Base-by-base conservation (phyloP, 805 yeast species). In the Kluyveromyces siamensis region DNA sequence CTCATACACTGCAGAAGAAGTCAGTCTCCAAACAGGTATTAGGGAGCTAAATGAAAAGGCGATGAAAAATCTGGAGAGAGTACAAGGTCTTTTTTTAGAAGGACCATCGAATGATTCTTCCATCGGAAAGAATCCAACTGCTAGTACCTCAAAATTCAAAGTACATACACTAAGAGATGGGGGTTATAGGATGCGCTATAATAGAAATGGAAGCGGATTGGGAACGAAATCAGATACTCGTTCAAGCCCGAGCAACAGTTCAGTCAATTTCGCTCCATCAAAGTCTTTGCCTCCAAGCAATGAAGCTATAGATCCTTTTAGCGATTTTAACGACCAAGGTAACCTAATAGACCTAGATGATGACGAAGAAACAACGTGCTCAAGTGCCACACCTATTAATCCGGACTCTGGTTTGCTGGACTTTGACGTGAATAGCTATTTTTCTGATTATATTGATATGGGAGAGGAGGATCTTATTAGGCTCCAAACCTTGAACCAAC, bases 1-100 rank as follows among this genome's bases (percentile, higher is more conserved):
- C 50, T 53, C 51, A 46, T 77, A 56, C 48, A 57, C 75, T 0
- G 71, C 69, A 3, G 81, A 77, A 50, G 83, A 77, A 52, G 48
- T 67, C 3, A 68, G 72, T 52, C 56, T 77, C 8, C 55, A 69
- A 36, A 74, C 67, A 46, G 69, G 69, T 13, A 57, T 63, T n/a
- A 52, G 75, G 59, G 65, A 71, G 61, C 45, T 65, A 51, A 56
- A 70, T 60, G 52, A 59, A 56, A 52, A 66, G 58, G 61, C 70
- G 48, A 14, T 72, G 35, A 69, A 62, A 11, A 76, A 75, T 56
- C 47, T 73, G 46, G 74, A 69, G 2, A 58, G 77, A 44, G 61
- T 66, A 1, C 57, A 58, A 41, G 48, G 47, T 9, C 42, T 64
- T 10, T 57, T 56, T 37, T 48, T 44, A 6, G 58, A 55, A 7